Percentiles rank a stretch among this genome's conserved stretches.
Evolutionary conservation across 2,329 filamentous ascomycete species (phyloP).

Genomic region (Periglandula ipomoeae): DNA sequence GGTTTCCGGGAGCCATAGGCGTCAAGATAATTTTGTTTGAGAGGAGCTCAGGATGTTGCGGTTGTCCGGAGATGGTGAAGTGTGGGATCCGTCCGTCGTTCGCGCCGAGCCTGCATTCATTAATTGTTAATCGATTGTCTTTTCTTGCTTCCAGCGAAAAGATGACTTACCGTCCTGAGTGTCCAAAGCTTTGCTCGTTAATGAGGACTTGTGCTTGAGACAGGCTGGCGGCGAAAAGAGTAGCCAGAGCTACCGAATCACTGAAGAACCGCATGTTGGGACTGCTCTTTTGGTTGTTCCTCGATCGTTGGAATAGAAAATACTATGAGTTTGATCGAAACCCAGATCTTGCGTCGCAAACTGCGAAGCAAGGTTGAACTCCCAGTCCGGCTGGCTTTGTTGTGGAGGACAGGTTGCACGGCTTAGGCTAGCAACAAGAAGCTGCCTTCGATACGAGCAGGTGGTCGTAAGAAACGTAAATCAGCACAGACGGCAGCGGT

Average conservation of each 20-base stretch:
- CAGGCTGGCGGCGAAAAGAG: conserved; percentile 36
- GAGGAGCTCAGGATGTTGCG: conserved; percentile 52
- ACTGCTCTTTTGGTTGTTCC: not conserved
- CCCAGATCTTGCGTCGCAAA: not conserved
- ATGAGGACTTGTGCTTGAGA: conserved; percentile 58
- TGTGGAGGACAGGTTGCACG: conserved; percentile 2
- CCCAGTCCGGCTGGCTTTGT: conserved; percentile 5
- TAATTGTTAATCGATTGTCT: not conserved
- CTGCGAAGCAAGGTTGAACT: not conserved
- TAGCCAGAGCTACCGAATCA: conserved; percentile 24
- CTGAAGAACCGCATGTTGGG: conserved; percentile 5
- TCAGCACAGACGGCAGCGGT: no score
- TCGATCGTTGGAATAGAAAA: not conserved
- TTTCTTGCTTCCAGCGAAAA: not conserved
- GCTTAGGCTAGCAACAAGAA: not conserved
- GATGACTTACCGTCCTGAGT: conserved; percentile 47
- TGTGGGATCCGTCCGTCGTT: conserved; percentile 36
- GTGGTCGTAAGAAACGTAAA: no score
- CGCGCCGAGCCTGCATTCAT: conserved; percentile 1
- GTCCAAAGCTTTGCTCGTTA: conserved; percentile 70
- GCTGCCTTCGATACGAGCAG: no score
- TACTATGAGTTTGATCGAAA: not conserved
- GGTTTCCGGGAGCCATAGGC: conserved; percentile 76
- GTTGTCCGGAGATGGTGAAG: conserved; percentile 46
- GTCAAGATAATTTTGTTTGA: conserved; percentile 91